Evolutionary conservation across 352 stramenopile genomes (phyloP), one percentile per base, ranked within the genome.

Genomic region (Blastocystis hominis): DNA sequence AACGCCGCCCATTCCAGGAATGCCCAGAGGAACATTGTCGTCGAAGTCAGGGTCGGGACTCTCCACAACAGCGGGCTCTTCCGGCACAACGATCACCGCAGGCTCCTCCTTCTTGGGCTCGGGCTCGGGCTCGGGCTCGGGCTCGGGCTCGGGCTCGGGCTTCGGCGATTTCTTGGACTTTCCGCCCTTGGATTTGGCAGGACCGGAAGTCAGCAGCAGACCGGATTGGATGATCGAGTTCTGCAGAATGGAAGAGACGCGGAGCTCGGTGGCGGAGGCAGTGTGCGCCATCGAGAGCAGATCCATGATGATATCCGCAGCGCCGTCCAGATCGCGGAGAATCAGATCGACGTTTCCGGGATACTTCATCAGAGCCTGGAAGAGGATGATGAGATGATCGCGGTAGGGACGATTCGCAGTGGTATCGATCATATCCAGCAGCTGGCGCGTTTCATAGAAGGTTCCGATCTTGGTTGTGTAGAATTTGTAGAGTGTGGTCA

Each of bases 401-500:
- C 77, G 62, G 44, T 87, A 87, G 46, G 77, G 77, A n/a, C 62
- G 53, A 44, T 87, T 53, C 24, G n/a, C 36, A 0, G 77, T 87
- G 40, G 24, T 61, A 34, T 87, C 77, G 55, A 87, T 87, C 47
- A 87, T 50, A 3, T 78, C 46, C 44, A 87, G 47, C 17, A 87
- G 50, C 62, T 87, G 77, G 15, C 62, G 46, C 24, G 66, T 89
- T 81, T 93, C 91, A 30, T 91, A 88, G 88, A 93, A 93, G 20
- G 86, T 76, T 4, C 91, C 91, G 75, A 93, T 92, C 13, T 81
- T 89, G 13, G 69, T 53, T 36, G 88, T 88, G 66, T 92, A 91
- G 62, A 90, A 88, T 0, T 90, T 75, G 84, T 93, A 93, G 61
- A 93, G 86, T 40, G 89, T 72, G 68, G 90, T 90, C 20, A 93